A percentile compares a stretch with the other conserved stretches of the same genome.
Evolutionary conservation across 75 land plant species (phyloP).

Genomic region (Pinus albicaulis): DNA sequence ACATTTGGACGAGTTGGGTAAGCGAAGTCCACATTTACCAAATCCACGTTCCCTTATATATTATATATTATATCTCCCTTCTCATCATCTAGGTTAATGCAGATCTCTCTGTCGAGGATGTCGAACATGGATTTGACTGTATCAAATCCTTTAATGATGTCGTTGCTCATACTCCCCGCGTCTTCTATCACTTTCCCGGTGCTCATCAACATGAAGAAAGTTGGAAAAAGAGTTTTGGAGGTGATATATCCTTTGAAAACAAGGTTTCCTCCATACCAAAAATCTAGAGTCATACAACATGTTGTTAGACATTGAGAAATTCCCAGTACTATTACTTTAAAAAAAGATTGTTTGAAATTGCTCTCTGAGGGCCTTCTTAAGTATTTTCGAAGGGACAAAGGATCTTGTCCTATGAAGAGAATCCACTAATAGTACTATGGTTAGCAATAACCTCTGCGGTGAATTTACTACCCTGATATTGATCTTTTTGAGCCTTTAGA

Average conservation of each 20-base stretch:
- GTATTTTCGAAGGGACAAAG: slow-evolving; percentile 39
- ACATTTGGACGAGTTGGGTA: slow-evolving; percentile 62
- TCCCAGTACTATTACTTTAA: slow-evolving; percentile 64
- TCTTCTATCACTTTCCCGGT: slow-evolving; percentile 82
- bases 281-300: too few relatives aligned
- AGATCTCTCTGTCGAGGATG: slow-evolving; percentile 32
- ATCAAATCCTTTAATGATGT: slow-evolving; percentile 43
- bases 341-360: slow-evolving; percentile 46
- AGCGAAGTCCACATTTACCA: slow-evolving; percentile 73
- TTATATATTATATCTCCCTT: slow-evolving; percentile 27
- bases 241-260: slow-evolving; percentile 34
- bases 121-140: slow-evolving; percentile 42
- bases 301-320: slow-evolving; percentile 49
- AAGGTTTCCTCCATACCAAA: slow-evolving; percentile 82
- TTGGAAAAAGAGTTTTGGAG: slow-evolving; percentile 52
- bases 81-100: slow-evolving; percentile 25
- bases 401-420: slow-evolving; percentile 36
- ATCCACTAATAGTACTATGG: slow-evolving; percentile 68
- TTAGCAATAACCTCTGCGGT: slow-evolving; percentile 67
- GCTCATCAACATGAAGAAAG: slow-evolving; percentile 72
- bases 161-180: slow-evolving; percentile 58
- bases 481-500: slow-evolving; percentile 31
- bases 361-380: slow-evolving; percentile 43
- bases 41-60: slow-evolving; percentile 69
- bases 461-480: slow-evolving; percentile 48